Percentiles rank a stretch among this genome's conserved stretches.
Evolutionary conservation across 495 filamentous ascomycete genomes (phyloP).

Genomic region (Evansstolkia leycettana): DNA sequence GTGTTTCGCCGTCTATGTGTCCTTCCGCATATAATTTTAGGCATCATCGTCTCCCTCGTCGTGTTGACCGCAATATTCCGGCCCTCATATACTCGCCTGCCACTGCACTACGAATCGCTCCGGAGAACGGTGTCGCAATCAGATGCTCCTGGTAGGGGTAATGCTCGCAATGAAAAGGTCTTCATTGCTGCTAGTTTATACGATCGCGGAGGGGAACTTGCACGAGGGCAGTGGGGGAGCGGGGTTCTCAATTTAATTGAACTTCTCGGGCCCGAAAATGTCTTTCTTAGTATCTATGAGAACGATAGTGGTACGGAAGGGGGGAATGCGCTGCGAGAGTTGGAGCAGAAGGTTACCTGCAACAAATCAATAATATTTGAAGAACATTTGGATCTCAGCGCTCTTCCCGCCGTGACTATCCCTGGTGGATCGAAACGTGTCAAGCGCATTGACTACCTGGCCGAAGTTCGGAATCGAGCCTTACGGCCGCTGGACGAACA

Average conservation of each 20-base stretch:
- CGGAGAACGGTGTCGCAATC: constrained; percentile 21
- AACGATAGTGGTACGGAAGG: constrained; percentile 50
- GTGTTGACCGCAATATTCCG: constrained; percentile 38
- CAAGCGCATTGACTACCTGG: constrained; percentile 66
- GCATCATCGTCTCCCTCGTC: constrained; percentile 50
- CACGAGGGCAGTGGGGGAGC: constrained; percentile 54
- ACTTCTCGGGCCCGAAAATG: constrained; percentile 38
- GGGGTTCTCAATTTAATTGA: constrained; percentile 51
- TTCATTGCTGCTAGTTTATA: constrained; percentile 70
- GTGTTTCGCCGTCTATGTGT: constrained; percentile 54
- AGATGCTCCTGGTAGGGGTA: constrained; percentile 41
- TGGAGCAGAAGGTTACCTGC: constrained; percentile 33
- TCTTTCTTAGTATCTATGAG: constrained; percentile 50
- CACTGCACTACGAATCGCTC: constrained; percentile 36
- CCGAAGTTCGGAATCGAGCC: constrained; percentile 65
- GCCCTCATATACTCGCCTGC: constrained; percentile 48
- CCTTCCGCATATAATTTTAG: constrained; percentile 47
- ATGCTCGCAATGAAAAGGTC: constrained; percentile 51
- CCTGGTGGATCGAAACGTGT: constrained; percentile 49
- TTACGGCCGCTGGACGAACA: constrained; percentile 46
- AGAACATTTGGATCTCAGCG: constrained; percentile 37
- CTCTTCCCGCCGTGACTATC: constrained; percentile 42
- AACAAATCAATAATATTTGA: constrained; percentile 41
- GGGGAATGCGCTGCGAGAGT: constrained; percentile 26
- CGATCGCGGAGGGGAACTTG: constrained; percentile 45